Percentiles rank a stretch among this genome's conserved stretches.
phyloP scores from a whole-genome alignment of 495 filamentous ascomycete genomes.

The Viridothelium virens region DNA sequence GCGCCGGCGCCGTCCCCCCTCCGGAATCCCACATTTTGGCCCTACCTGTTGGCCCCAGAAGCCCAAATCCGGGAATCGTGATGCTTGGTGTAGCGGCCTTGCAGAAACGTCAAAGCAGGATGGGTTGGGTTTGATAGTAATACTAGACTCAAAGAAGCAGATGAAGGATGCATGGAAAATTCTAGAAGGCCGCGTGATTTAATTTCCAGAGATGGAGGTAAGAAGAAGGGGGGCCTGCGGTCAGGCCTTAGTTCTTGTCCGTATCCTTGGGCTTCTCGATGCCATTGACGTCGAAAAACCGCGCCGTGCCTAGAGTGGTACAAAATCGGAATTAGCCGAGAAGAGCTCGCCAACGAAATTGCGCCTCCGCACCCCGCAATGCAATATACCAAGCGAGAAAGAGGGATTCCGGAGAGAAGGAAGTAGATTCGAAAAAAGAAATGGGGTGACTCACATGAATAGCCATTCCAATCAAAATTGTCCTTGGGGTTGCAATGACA shows the following conservation, averaged over 20 bases:
- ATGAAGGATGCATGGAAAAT: constrained; percentile 9
- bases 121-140: background rate
- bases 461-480: constrained; percentile 98
- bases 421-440: background rate
- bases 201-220: background rate
- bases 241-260: constrained; percentile 37
- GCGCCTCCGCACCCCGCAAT: background rate
- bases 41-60: background rate
- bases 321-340: constrained; percentile 11
- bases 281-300: constrained; percentile 74
- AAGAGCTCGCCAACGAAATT: background rate
- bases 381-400: background rate
- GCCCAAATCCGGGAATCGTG: background rate
- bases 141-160: background rate
- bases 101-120: background rate
- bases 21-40: too few species aligned
- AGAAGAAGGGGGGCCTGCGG: background rate
- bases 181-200: constrained; percentile 12
- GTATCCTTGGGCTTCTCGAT: constrained; percentile 75
- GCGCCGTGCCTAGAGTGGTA: constrained; percentile 55
- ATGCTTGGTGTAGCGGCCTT: background rate
- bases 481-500: constrained; percentile 92
- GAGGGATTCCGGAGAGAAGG: background rate
- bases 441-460: constrained; percentile 63
- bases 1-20: background rate